These are phyloP conservation scores for Lolium perenne DNA, from an alignment of 176 grass and related monocot species.

Conservation along the genomic window DNA sequence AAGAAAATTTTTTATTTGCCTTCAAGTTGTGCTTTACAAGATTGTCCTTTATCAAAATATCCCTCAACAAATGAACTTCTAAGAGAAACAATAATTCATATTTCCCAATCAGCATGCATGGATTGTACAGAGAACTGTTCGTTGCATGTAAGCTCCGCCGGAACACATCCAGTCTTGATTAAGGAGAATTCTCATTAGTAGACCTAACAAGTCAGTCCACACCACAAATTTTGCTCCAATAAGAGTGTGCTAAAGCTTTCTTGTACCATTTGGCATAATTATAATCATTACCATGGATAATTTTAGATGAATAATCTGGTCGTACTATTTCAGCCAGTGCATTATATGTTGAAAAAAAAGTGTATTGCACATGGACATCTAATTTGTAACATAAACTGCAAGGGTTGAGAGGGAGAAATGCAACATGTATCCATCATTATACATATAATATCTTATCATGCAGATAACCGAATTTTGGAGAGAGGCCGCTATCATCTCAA, in stretches of 20 bases:
- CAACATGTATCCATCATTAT: conserved; percentile 9
- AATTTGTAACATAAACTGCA: neutral
- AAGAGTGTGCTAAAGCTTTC: neutral
- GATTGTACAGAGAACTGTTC: neutral
- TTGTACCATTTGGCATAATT: neutral
- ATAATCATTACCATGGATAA: neutral
- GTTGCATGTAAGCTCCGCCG: neutral
- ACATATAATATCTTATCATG: conserved; percentile 28
- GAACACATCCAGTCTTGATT: neutral
- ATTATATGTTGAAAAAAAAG: neutral
- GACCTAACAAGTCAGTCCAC: neutral
- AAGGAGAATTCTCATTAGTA: neutral
- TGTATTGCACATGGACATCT: neutral
- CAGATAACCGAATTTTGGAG: conserved; percentile 85
- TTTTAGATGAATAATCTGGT: neutral
- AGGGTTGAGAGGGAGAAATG: neutral
- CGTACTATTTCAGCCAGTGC: neutral
- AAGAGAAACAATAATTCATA: neutral
- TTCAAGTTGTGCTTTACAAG: neutral
- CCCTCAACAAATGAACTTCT: neutral
- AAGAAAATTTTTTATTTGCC: neutral
- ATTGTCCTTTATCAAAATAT: neutral
- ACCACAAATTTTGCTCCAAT: conserved; percentile 1
- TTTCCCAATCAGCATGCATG: neutral
- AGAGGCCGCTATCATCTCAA: conserved; percentile 82